Percentiles rank a stretch among this genome's conserved stretches.
Evolutionary conservation across 75 land plant genomes (phyloP).

Genomic region (Cunninghamia lanceolata): DNA sequence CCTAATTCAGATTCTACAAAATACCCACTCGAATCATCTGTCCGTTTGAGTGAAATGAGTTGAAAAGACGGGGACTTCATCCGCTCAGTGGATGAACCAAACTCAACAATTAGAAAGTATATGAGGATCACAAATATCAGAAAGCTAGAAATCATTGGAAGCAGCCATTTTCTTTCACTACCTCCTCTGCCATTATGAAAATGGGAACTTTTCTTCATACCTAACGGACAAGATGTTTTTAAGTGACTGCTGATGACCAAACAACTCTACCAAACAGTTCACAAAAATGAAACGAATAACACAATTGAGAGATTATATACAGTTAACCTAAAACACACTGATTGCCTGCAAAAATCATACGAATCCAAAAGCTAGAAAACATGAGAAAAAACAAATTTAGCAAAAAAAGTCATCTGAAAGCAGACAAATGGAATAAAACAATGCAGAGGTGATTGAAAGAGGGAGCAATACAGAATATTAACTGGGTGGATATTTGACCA

Average conservation of each 20-base stretch:
- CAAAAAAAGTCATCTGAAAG: not conserved
- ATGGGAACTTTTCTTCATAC: not conserved
- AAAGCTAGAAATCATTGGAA: conserved; percentile 3
- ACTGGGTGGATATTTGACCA: not conserved
- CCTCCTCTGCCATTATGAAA: not conserved
- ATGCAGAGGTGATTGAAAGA: not conserved
- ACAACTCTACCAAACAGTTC: not conserved
- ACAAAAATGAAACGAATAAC: not conserved
- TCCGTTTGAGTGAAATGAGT: conserved; percentile 10
- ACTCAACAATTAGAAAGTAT: conserved; percentile 7
- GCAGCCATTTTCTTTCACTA: not conserved
- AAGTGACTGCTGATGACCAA: not conserved
- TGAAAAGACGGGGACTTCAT: conserved; percentile 27
- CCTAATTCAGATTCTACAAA: conserved; percentile 41
- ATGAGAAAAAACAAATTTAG: not conserved
- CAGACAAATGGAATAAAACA: not conserved
- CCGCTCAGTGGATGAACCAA: conserved; percentile 28
- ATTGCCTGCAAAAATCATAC: not conserved
- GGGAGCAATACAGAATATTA: not conserved
- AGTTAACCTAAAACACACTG: not conserved
- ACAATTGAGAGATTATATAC: not conserved
- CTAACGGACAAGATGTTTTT: not conserved
- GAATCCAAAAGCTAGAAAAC: not conserved
- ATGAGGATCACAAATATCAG: not conserved
- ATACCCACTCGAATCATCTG: conserved; percentile 36